A percentile compares a stretch with the other conserved stretches of the same genome.
Evolutionary conservation across 192 early-diverging fungal species (phyloP).

Genomic region (Kappamyces sp.): DNA sequence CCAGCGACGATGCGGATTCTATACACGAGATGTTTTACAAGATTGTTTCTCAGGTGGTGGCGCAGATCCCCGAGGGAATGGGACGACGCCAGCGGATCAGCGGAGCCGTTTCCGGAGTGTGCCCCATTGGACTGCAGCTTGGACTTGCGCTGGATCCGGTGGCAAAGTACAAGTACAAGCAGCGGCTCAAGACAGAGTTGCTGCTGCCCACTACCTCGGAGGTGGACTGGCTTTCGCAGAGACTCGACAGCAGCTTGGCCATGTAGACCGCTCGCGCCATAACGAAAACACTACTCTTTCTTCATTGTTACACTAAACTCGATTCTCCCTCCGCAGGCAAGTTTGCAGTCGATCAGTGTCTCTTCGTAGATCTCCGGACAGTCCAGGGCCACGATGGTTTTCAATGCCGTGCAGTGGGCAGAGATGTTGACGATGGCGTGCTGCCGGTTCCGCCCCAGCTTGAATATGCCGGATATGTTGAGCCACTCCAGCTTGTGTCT

Average conservation of each 20-base stretch:
- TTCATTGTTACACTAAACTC: constrained; percentile 1
- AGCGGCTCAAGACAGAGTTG: background rate
- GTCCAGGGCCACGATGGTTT: constrained; percentile 1
- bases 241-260: background rate
- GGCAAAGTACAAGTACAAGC: constrained; percentile 2
- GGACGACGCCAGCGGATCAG: background rate
- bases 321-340: constrained; percentile 2
- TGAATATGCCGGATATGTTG: constrained; percentile 15
- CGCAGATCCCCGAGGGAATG: background rate
- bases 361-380: constrained; percentile 15
- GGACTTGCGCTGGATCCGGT: background rate
- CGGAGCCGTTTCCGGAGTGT: background rate
- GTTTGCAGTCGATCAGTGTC: constrained; percentile 8
- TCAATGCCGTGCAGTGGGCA: constrained; percentile 10
- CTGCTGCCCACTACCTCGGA: background rate
- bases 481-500: constrained; percentile 9
- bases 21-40: constrained; percentile 11
- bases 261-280: background rate
- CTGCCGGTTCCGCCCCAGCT: constrained; percentile 14
- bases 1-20: constrained; percentile 1
- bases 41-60: background rate
- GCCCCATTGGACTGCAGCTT: constrained; percentile 11
- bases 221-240: constrained; percentile 8
- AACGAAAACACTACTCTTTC: background rate
- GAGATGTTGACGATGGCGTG: constrained; percentile 1